Base-by-base conservation (phyloP, 805 yeast species). In the Jamesozyma spencerorum region DNA sequence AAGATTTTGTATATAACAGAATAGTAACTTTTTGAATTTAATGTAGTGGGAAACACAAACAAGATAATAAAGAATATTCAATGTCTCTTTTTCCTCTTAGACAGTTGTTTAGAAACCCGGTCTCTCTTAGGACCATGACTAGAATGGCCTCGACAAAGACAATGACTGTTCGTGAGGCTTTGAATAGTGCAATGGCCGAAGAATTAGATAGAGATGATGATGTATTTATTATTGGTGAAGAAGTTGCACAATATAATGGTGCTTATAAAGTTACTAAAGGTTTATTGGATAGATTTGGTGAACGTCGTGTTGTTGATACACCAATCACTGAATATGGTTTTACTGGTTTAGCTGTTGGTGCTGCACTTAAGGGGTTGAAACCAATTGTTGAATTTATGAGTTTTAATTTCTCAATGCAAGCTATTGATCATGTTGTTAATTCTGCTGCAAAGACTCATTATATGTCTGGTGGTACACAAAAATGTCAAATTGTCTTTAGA, bases 241-340 rank as follows among this genome's bases (percentile, higher is more conserved):
- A 92, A 69, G 98, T 92, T 50, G 98, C 95, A 34, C 97, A 90
- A 67, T 92, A 92, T 71, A 88, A 92, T 63, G 99, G 99, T 72
- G 99, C 99, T 45, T 92, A 92, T 73, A 92, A 92, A 72, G 82
- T 92, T 49, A 83, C 97, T 49, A 81, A 94, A 62, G 98, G 98
- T 28, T 75, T 92, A 49, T 74, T 92, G 58, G 98, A 92, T 68
- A 77, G 94, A 63, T 88, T 87, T 57, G 97, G 97, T 48, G 95
- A 87, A 62, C 78, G 84, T 65, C 80, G 97, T 69, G 81, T 88
- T 44, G 75, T 88, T 47, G 97, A 88, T 68, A 88, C 97, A 48
- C 99, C 99, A 49, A 92, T 92, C 65, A 92, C 99, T 42, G 99
- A 92, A 71, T 90, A 92, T 92, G 99, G 99, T 43, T 90, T 88